Evolutionary conservation across 1,284 basidiomycete species (phyloP), one percentile per base, ranked within the genome.

Genomic region (Singerocomus inundabilis): DNA sequence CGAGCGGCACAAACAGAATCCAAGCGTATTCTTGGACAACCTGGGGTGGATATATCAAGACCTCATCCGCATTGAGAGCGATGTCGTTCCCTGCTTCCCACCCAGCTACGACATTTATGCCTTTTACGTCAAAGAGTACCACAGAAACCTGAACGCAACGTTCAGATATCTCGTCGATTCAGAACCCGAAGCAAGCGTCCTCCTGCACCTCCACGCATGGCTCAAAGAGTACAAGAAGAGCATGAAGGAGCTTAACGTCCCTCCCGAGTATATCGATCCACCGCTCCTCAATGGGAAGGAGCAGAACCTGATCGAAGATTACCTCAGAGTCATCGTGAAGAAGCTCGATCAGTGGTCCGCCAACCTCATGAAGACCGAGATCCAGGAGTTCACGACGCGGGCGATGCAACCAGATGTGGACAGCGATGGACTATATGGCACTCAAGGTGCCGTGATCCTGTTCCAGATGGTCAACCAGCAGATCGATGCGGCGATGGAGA

Each of bases 401-500:
- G 80, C 85, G 44, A 84, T 89, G 57, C 90, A 92, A 24, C 97
- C 95, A 1, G 95, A 98, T 65, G 73, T 90, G 43, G 91, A 93
- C 60, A 81, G 82, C 38, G 94, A 98, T 55, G 93, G 93, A 7
- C 76, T 91, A 57, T 98, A 98, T 66, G 91, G 91, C 13, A 88
- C 89, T 61, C 91, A 98, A 64, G 93, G 93, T 26, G 89, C 94
- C 13, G 83, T 95, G 51, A 97, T 98, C 63, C 79, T 99, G 58
- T 99, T 98, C 79, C 91, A 97, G 72, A 96, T 97, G 88, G 88
- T 99, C 62, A 98, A 98, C 67, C 95, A 98, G 70, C 95, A 98
- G 68, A 80, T 95, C 56, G 97, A 99, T 63, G 80, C 95, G 15
- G 94, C 96, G 2, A 89, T 90, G 59, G 95, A 99, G 67, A 98